Conservation (phyloP, 164 flowering plant genomes). For the Echeveria elegans region DNA sequence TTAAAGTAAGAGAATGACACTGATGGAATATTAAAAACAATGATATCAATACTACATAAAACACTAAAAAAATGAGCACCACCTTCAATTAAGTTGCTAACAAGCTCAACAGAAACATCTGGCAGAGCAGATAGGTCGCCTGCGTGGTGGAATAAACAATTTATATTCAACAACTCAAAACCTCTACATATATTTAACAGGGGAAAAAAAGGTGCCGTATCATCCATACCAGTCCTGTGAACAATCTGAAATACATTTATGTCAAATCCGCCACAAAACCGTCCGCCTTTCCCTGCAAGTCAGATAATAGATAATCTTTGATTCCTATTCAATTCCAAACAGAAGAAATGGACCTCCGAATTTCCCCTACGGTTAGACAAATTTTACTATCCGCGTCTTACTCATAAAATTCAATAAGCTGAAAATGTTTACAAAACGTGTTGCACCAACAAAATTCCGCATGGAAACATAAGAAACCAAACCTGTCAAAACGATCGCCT, state of each 20-base stretch:
- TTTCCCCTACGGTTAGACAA: too few relatives aligned
- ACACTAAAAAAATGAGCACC: not conserved
- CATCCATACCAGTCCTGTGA: conserved; percentile 53
- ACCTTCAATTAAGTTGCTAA: conserved; percentile 79
- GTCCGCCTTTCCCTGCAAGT: conserved; percentile 61
- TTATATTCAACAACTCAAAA: not conserved
- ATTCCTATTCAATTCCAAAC: not conserved
- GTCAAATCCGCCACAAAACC: conserved; percentile 85
- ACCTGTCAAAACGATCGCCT: conserved; percentile 78
- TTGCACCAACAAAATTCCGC: too few relatives aligned
- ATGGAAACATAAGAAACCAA: not conserved
- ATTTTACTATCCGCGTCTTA: too few relatives aligned
- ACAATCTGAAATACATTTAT: conserved; percentile 57
- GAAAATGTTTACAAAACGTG: not conserved
- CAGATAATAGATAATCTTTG: not conserved
- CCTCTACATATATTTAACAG: too few relatives aligned
- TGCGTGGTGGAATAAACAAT: conserved; percentile 28
- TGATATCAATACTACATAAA: conserved; percentile 6
- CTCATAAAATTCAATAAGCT: not conserved
- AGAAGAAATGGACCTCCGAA: not conserved
- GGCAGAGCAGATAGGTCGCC: conserved; percentile 69
- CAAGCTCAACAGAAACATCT: conserved; percentile 63
- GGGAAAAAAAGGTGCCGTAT: too few relatives aligned
- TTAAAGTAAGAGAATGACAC: not conserved
- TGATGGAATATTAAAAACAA: too few relatives aligned